Base-by-base conservation (phyloP, 2,329 filamentous ascomycete species). In the Nothophaeocryptopus gaeumannii region DNA sequence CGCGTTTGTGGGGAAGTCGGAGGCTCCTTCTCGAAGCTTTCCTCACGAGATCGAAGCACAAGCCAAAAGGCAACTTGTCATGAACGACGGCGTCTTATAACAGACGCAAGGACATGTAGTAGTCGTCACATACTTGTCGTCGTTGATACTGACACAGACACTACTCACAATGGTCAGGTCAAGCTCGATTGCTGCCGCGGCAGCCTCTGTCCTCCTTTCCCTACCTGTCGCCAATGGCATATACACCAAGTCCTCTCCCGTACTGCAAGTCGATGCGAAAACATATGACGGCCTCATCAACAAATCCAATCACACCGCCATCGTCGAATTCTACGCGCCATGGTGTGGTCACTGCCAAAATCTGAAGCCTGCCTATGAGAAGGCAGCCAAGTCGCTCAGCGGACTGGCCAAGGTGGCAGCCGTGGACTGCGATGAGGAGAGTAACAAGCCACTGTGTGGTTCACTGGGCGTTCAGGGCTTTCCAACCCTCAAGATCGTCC, bases 321-420 rank as follows among this genome's bases (percentile, higher is more conserved):
- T 69, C 40, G 58, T 68, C 60, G 69, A 68, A 73, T 97, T 97
- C 79, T 97, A 96, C 66, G 92, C 92, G 8, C 92, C 92, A 16
- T 97, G 92, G 92, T 97, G 93, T 65, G 93, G 92, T 36, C 93
- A 97, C 74, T 99, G 93, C 76, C 81, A 96, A 73, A 96, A 87
- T 73, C 85, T 99, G 64, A 91, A 96, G 74, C 92, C 91, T 2
- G 88, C 89, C 38, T 99, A 93, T 73, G 92, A 97, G 71, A 96
- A 96, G 72, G 91, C 85, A 2, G 93, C 93, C 61, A 87, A 86
- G 64, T 89, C 84, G 63, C 85, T 99, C 51, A 82, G 86, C n/a
- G 93, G 93, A 11, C 79, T 97, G 11, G 93, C 90, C 63, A 95
- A 96, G 64, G 92, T 99, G 36, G 93, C 89, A 40, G 93, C 95